phyloP scores from a whole-genome alignment of 345 rosid species.

The Eucalyptus lansdowneana region DNA sequence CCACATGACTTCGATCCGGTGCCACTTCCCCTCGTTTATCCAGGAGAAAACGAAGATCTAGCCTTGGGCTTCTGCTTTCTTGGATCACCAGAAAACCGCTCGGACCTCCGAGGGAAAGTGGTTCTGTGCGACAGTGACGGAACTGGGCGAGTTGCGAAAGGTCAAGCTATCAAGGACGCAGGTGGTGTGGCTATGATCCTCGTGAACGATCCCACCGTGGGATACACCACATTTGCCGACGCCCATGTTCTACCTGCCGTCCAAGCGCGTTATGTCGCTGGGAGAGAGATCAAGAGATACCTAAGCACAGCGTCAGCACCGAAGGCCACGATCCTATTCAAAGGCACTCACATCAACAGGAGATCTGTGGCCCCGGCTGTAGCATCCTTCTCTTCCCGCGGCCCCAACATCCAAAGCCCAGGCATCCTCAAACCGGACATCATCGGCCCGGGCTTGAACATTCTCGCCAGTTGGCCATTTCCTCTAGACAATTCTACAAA shows the following conservation, averaged over 20 bases:
- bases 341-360: conserved; percentile 7
- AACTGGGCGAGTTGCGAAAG: too few relatives aligned
- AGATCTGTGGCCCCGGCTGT: conserved; percentile 15
- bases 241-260: conserved; percentile 5
- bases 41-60: conserved; percentile 7
- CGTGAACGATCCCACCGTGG: conserved; percentile 5
- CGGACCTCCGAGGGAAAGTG: too few relatives aligned
- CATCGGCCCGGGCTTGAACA: conserved; percentile 20
- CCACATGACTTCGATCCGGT: conserved; percentile 3
- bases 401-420: conserved; percentile 25
- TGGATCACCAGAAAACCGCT: too few relatives aligned
- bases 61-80: not conserved
- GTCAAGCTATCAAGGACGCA: not conserved
- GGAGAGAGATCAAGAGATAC: conserved; percentile 15
- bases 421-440: conserved; percentile 41
- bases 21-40: conserved; percentile 28
- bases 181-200: conserved; percentile 20
- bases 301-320: conserved; percentile 4
- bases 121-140: too few relatives aligned
- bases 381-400: conserved; percentile 39
- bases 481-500: not conserved
- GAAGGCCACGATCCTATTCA: conserved; percentile 1
- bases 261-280: conserved; percentile 8
- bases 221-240: conserved; percentile 14
- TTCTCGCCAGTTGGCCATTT: conserved; percentile 22